A percentile compares a stretch with the other conserved stretches of the same genome.
Evolutionary conservation across 2,329 filamentous ascomycete species (phyloP).

Genomic region (Colletotrichum echinochloae): DNA sequence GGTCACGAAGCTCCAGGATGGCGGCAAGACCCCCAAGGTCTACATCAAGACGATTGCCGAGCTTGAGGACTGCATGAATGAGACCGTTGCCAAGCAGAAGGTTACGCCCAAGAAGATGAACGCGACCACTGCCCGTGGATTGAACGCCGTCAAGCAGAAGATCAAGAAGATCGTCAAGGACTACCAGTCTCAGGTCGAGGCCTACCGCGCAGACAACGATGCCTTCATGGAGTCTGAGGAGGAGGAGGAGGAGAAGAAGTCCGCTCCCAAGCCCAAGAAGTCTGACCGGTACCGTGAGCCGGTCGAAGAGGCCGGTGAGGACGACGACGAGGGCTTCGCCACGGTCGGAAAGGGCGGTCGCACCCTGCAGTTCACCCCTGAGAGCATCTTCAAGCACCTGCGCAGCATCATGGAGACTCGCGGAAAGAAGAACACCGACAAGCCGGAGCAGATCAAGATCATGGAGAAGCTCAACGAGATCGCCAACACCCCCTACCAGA

Average conservation of each 20-base stretch:
- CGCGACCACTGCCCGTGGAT: slow-evolving; percentile 89
- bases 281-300: slow-evolving; percentile 57
- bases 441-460: slow-evolving; percentile 91
- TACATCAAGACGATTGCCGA: slow-evolving; percentile 95
- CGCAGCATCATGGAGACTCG: slow-evolving; percentile 92
- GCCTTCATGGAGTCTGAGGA: slow-evolving; percentile 88
- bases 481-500: slow-evolving; percentile 90
- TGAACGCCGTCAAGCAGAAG: slow-evolving; percentile 97
- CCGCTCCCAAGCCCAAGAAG: slow-evolving; percentile 65
- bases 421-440: slow-evolving; percentile 99
- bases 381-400: slow-evolving; percentile 98
- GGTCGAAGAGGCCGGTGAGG: slow-evolving; percentile 64
- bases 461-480: slow-evolving; percentile 98
- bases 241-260: slow-evolving; percentile 77
- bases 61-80: slow-evolving; percentile 93
- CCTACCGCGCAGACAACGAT: slow-evolving; percentile 87
- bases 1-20: slow-evolving; percentile 80
- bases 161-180: slow-evolving; percentile 99
- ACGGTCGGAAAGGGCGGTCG: slow-evolving; percentile 91
- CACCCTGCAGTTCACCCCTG: slow-evolving; percentile 90
- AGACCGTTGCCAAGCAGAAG: slow-evolving; percentile 95
- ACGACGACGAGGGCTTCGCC: slow-evolving; percentile 87
- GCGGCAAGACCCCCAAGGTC: slow-evolving; percentile 84
- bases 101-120: slow-evolving; percentile 99
- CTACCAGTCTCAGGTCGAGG: slow-evolving; percentile 86